Conservation (phyloP, 2,329 filamentous ascomycete genomes). For the Chalaropsis ovoidea region DNA sequence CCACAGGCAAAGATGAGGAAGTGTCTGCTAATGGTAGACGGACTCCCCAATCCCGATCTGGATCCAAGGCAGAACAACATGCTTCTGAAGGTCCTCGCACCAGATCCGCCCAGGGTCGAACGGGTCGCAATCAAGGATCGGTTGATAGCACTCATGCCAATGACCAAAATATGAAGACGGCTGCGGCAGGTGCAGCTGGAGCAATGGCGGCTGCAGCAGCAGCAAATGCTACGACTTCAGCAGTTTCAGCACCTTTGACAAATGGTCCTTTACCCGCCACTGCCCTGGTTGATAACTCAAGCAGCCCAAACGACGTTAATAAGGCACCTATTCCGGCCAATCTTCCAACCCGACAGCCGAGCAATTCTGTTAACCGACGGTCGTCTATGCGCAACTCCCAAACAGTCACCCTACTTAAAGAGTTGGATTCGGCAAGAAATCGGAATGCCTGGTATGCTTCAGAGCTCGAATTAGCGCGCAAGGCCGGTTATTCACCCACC, state of each 20-base stretch:
- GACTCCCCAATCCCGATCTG: conserved; percentile 24
- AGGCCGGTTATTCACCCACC: conserved; percentile 73
- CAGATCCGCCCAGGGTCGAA: conserved; percentile 23
- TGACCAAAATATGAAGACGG: conserved; percentile 43
- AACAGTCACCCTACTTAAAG: conserved; percentile 68
- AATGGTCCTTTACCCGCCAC: conserved; percentile 19
- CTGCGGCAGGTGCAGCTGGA: conserved; percentile 37
- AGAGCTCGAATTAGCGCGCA: conserved; percentile 81
- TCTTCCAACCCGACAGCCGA: conserved; percentile 46
- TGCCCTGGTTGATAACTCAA: neutral
- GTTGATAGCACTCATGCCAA: conserved; percentile 51
- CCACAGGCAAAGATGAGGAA: neutral
- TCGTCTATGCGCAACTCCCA: conserved; percentile 53
- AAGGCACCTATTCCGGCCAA: conserved; percentile 45
- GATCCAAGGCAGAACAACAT: conserved; percentile 23
- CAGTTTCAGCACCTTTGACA: conserved; percentile 17
- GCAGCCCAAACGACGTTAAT: conserved; percentile 20
- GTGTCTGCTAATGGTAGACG: conserved; percentile 17
- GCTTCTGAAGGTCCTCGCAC: conserved; percentile 19
- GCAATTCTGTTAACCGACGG: conserved; percentile 50
- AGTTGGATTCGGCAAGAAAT: conserved; percentile 73
- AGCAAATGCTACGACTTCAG: conserved; percentile 13
- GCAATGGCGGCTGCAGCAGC: conserved; percentile 17
- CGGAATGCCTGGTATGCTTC: conserved; percentile 96
- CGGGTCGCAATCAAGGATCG: conserved; percentile 48